phyloP scores from a whole-genome alignment of 2,329 filamentous ascomycete genomes.

The Fusarium buxicola region DNA sequence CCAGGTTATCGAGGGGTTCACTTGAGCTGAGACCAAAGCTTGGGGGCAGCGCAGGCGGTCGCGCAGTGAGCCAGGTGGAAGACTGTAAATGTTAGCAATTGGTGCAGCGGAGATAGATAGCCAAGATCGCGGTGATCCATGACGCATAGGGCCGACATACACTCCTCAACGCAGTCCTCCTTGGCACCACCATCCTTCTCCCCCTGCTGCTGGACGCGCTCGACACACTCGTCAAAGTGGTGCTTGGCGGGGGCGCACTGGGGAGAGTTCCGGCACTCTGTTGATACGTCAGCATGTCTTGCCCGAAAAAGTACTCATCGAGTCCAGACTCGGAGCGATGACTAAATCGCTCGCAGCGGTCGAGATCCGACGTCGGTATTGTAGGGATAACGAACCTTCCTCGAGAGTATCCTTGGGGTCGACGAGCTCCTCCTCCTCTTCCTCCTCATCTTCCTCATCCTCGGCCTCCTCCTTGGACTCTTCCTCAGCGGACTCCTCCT shows the following conservation, averaged over 20 bases:
- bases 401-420: slow-evolving; percentile 90
- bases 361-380: slow-evolving; percentile 2
- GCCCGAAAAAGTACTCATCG: slow-evolving; percentile 11
- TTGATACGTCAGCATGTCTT: slow-evolving; percentile 38
- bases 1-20: slow-evolving; percentile 62
- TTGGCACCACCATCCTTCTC: slow-evolving; percentile 78
- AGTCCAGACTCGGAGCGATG: slow-evolving; percentile 23
- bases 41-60: slow-evolving; percentile 90
- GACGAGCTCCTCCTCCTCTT: slow-evolving; percentile 84
- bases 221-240: slow-evolving; percentile 98
- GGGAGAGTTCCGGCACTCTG: slow-evolving; percentile 91
- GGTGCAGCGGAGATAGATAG: neutral
- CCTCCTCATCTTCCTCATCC: slow-evolving; percentile 69
- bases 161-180: slow-evolving; percentile 99
- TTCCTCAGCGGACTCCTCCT: slow-evolving; percentile 50
- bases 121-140: slow-evolving; percentile 13
- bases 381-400: slow-evolving; percentile 77
- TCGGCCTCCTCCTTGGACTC: slow-evolving; percentile 57
- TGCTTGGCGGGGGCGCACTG: slow-evolving; percentile 91
- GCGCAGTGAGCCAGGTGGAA: slow-evolving; percentile 99
- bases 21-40: slow-evolving; percentile 93
- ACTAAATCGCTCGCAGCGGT: slow-evolving; percentile 36
- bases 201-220: slow-evolving; percentile 76
- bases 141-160: slow-evolving; percentile 64
- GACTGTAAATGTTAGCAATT: slow-evolving; percentile 66